Evolutionary conservation across 179 eudicot genomes (phyloP).

Genomic region (Beta lomatogona): DNA sequence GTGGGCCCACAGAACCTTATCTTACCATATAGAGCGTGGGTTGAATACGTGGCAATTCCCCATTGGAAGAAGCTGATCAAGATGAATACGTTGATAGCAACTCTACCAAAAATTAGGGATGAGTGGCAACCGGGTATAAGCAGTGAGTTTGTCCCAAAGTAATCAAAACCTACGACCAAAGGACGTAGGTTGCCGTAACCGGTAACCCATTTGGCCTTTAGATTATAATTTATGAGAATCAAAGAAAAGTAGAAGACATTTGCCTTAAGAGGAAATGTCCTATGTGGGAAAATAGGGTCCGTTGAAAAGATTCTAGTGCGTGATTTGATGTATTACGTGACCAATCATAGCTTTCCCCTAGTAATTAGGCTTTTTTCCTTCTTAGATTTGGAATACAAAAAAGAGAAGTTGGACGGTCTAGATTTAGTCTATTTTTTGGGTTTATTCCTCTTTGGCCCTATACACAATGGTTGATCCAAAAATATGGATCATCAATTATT

Average conservation of each 20-base stretch:
- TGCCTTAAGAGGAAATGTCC: conserved; percentile 23
- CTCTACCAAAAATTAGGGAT: neutral
- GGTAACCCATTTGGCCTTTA: neutral
- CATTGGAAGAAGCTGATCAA: conserved; percentile 9
- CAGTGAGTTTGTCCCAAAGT: neutral
- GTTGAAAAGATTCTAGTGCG: neutral
- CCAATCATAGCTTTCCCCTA: conserved; percentile 2
- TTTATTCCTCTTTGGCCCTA: too few relatives aligned
- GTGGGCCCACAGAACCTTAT: conserved; percentile 12
- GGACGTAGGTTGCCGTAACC: conserved; percentile 4
- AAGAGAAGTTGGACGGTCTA: neutral
- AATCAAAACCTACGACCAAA: neutral
- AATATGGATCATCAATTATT: too few relatives aligned
- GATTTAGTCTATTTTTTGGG: neutral
- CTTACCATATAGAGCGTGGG: neutral
- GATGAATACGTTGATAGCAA: conserved; percentile 13
- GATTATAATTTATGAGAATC: neutral
- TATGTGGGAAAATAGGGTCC: conserved; percentile 3
- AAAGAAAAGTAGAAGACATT: neutral
- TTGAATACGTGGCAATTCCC: neutral
- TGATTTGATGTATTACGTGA: neutral
- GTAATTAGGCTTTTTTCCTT: neutral
- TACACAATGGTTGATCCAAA: too few relatives aligned
- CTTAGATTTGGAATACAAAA: neutral
- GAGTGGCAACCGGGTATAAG: neutral